Evolutionary conservation across 1,284 basidiomycete species (phyloP), one percentile per base, ranked within the genome.

Genomic region (Leccinum fuscescens): DNA sequence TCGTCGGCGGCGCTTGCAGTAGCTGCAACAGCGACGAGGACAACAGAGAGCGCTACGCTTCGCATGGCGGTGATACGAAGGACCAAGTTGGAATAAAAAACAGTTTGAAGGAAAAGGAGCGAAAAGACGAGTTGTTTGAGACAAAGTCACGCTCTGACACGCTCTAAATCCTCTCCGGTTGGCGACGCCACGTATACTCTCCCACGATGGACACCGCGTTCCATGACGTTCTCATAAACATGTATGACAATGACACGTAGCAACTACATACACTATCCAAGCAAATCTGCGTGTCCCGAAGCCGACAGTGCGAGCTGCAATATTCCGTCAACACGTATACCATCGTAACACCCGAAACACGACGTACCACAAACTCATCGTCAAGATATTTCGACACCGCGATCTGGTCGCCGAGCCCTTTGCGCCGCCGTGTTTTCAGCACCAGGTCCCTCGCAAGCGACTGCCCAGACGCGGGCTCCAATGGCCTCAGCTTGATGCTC

Each of bases 391-490:
- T 96, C 52, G 93, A 93, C 62, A 96, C 93, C 4, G 94, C 92
- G 64, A 96, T 95, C 75, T 93, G 91, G 75, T 96, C 94, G 44
- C 92, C 93, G 54, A 97, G 82, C 22, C 96, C 96, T 76, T 99
- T 99, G 72, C 97, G 83, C 76, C 97, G 83, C 66, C 97, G 86
- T 46, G 96, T 98, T 80, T 99, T 99, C 59, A 99, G 81, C 53
- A 97, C 93, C 58, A 99, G 84, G 78, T 99, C 97, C 66, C 94
- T 80, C 55, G 94, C 93, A 48, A 96, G 80, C 24, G 90, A 91
- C 73, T 98, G 93, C 11, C 96, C 94, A 53, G 94, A 94, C 27
- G 97, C 97, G 55, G 97, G 97, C 75, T 99, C 97, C 61, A 99
- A 80, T 59, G 97, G 96, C 63, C 96, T 85, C 62, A 99, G 86